Evolutionary conservation across 169 alveolate species (phyloP).

Genomic region (Plasmodium sp.): DNA sequence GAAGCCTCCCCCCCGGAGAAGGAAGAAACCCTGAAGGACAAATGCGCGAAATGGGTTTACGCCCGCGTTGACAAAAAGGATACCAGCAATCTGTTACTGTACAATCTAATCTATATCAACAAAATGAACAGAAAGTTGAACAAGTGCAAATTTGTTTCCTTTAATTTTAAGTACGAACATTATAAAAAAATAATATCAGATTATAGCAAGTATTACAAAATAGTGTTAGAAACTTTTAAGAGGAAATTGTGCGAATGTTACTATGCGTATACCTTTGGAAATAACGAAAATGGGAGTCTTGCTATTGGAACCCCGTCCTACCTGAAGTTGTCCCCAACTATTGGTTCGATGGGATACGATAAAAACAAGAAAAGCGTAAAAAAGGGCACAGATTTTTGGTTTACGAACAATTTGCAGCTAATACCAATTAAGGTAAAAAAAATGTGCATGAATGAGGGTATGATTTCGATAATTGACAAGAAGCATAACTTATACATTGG

Average conservation of each 20-base stretch:
- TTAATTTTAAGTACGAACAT: slow-evolving; percentile 39
- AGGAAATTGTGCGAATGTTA: slow-evolving; percentile 50
- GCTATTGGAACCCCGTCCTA: slow-evolving; percentile 69
- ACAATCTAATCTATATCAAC: slow-evolving; percentile 51
- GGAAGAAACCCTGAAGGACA: neutral
- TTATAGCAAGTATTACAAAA: slow-evolving; percentile 54
- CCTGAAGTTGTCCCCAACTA: slow-evolving; percentile 67
- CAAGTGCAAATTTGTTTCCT: slow-evolving; percentile 45
- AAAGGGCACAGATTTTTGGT: slow-evolving; percentile 66
- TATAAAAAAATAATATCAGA: slow-evolving; percentile 50
- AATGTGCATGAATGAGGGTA: slow-evolving; percentile 50
- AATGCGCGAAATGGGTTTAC: slow-evolving; percentile 2
- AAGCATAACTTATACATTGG: slow-evolving; percentile 61
- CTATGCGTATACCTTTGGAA: slow-evolving; percentile 71
- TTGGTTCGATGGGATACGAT: slow-evolving; percentile 51
- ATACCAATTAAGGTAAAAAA: slow-evolving; percentile 56
- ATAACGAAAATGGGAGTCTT: slow-evolving; percentile 60
- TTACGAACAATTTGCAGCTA: slow-evolving; percentile 68
- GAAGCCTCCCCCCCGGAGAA: neutral
- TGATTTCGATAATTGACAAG: slow-evolving; percentile 62
- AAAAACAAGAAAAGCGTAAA: slow-evolving; percentile 51
- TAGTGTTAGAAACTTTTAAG: slow-evolving; percentile 48
- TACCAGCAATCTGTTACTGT: slow-evolving; percentile 47
- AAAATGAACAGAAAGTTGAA: slow-evolving; percentile 70
- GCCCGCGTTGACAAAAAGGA: slow-evolving; percentile 64